Base-by-base conservation (phyloP, 352 stramenopile species). In the Elongisporangium prolatum region DNA sequence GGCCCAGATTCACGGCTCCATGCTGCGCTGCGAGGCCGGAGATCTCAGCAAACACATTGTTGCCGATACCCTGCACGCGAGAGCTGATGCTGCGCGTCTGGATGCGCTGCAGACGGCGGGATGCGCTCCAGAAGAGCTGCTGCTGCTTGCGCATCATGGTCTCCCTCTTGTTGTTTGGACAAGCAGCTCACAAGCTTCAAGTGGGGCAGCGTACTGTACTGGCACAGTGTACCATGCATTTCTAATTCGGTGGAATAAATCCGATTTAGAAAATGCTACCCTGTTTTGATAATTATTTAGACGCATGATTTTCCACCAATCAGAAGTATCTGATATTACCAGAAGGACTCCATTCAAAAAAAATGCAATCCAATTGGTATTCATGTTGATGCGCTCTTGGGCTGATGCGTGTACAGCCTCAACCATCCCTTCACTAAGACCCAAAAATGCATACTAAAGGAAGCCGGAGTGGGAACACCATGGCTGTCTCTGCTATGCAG, bases 1-100 rank as follows among this genome's bases (percentile, higher is more conserved):
- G 95, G 7, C 94, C 96, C 48, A 99, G 77, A 70, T 99, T 99
- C 48, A 98, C 88, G 6, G 91, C 81, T 13, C 78, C 71, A 52
- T 96, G 75, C 64, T 93, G 58, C 13, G 71, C 67, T 2, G 92
- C 88, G 10, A 98, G 73, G 38, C 80, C 86, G 21, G 91, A 92
- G 61, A 96, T 93, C 69, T 96, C 85, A 11, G 84, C 84, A 53
- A 94, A 96, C 47, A 96, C 87, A 52, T 92, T 94, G 57, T 78
- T 77, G 20, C 82, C 78, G 34, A 94, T 76, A 25, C 74, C 72
- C 10, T 71, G 63, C 50, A 89, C 78, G 54, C 83, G 78, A 21
- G 71, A 72, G 65, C 78, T 90, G 68, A 89, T 89, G 48, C 49
- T 28, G 34, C 79, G 79, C 17, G 59, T 51, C 44, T 51, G 48